Evolutionary conservation across 2,329 filamentous ascomycete species (phyloP).

Genomic region (Verticillium dahliae): DNA sequence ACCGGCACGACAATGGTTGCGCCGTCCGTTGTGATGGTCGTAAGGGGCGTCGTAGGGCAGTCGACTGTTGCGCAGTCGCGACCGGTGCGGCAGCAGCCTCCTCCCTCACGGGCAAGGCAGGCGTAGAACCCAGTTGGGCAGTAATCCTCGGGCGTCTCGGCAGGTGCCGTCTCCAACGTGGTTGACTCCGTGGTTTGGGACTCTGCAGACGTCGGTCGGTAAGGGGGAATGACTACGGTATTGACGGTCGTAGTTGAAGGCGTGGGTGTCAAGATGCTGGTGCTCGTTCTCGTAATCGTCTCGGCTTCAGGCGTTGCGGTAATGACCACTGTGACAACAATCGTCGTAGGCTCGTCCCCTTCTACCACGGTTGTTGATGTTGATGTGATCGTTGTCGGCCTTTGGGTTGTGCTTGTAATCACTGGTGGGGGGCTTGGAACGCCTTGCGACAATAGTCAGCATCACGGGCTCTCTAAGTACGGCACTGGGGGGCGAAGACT

Average conservation of each 20-base stretch:
- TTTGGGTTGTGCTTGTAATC: slow-evolving; percentile 14
- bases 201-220: slow-evolving; percentile 34
- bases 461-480: background rate
- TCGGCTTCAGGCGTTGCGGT: slow-evolving; percentile 28
- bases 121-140: slow-evolving; percentile 92
- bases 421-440: slow-evolving; percentile 21
- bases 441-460: slow-evolving; percentile 19
- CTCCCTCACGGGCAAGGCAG: slow-evolving; percentile 77
- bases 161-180: slow-evolving; percentile 17
- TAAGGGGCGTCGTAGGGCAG: slow-evolving; percentile 57
- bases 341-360: slow-evolving; percentile 27
- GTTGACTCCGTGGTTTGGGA: slow-evolving; percentile 24
- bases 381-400: slow-evolving; percentile 28
- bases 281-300: slow-evolving; percentile 30
- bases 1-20: slow-evolving; percentile 65
- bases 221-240: slow-evolving; percentile 35
- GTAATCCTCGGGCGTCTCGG: slow-evolving; percentile 31
- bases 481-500: slow-evolving; percentile 21
- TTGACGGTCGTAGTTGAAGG: slow-evolving; percentile 29
- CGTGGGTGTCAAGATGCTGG: slow-evolving; percentile 24
- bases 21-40: slow-evolving; percentile 61
- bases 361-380: slow-evolving; percentile 29
- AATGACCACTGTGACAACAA: slow-evolving; percentile 32
- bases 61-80: slow-evolving; percentile 76
- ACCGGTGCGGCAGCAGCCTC: slow-evolving; percentile 80